Evolutionary conservation across 2,329 filamentous ascomycete species (phyloP).

Genomic region (Nemania abortiva): DNA sequence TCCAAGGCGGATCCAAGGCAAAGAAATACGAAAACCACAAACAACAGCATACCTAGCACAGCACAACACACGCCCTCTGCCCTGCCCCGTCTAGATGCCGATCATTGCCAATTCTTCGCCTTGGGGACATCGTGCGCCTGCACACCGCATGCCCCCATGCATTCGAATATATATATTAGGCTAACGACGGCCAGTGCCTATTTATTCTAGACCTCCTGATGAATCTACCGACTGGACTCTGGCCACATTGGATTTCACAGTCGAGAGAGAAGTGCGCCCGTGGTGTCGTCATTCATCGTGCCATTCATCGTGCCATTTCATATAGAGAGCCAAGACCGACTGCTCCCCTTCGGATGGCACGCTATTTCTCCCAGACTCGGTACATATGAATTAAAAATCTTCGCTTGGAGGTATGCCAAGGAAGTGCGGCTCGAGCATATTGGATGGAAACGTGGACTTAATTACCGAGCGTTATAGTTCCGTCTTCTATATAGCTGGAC

Average conservation of each 20-base stretch:
- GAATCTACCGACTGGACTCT: constrained; percentile 19
- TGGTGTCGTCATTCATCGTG: constrained; percentile 16
- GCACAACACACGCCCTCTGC: not conserved
- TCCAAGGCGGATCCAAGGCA: not conserved
- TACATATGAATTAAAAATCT: constrained; percentile 25
- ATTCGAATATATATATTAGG: constrained; percentile 33
- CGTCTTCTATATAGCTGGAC: constrained; percentile 13
- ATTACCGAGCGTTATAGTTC: constrained; percentile 23
- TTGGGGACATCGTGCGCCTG: not conserved
- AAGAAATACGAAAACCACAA: constrained; percentile 21
- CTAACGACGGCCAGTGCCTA: constrained; percentile 10
- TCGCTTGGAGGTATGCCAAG: constrained; percentile 36
- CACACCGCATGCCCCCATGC: constrained; percentile 10
- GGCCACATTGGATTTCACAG: not conserved
- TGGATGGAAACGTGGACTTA: constrained; percentile 18
- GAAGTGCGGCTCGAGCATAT: constrained; percentile 30
- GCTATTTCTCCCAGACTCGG: constrained; percentile 21
- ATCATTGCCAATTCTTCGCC: constrained; percentile 33
- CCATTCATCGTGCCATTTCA: constrained; percentile 32
- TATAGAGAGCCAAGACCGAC: constrained; percentile 15
- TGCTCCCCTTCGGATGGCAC: constrained; percentile 26
- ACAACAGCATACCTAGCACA: not conserved
- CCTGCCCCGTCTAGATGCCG: constrained; percentile 15
- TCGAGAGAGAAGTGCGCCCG: not conserved
- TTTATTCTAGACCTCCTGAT: constrained; percentile 15